Base-by-base conservation (phyloP, 352 stramenopile species). In the Elongisporangium prolatum region DNA sequence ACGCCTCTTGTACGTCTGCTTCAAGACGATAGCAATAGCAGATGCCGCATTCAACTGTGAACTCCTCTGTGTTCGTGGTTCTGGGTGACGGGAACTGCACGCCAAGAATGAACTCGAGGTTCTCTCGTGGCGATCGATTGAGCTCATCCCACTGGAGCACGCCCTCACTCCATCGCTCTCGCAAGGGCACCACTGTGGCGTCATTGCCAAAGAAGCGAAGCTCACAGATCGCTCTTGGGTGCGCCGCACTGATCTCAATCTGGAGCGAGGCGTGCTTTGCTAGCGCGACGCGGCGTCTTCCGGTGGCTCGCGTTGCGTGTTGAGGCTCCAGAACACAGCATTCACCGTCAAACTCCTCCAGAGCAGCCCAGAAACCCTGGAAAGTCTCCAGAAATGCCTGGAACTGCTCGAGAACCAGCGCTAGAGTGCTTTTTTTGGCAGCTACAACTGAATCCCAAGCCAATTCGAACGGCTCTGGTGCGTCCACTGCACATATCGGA, bases 21-120 rank as follows among this genome's bases (percentile, higher is more conserved):
- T 89, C 77, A 11, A 89, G 63, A 0, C 83, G 80, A 53, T 95
- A 95, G 60, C 70, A 84, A 62, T 97, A 97, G 69, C 89, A 97
- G 60, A 97, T 96, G 40, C 89, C 89, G 51, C 89, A 96, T 64
- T 97, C 89, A 17, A 88, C 57, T 3, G 78, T 78, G 60, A 95
- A 94, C 48, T 92, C 78, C 5, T 93, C 78, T 0, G 59, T 50
- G 24, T 74, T 73, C 10, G 68, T 71, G 10, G 67, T 73, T 50
- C 61, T 73, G 3, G 80, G 84, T 5, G 75, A 84, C 38, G 86
- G 86, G 56, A 95, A 75, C 50, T 64, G 65, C 3, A 95, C 48
- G 16, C 74, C 67, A 13, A 95, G 61, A 13, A 91, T 61, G 0
- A 58, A 20, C 48, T 88, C 77, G n/a, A 95, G 64, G 63, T 95